Conservation (phyloP, 2,329 filamentous ascomycete genomes). For the Alternaria brassicicola region DNA sequence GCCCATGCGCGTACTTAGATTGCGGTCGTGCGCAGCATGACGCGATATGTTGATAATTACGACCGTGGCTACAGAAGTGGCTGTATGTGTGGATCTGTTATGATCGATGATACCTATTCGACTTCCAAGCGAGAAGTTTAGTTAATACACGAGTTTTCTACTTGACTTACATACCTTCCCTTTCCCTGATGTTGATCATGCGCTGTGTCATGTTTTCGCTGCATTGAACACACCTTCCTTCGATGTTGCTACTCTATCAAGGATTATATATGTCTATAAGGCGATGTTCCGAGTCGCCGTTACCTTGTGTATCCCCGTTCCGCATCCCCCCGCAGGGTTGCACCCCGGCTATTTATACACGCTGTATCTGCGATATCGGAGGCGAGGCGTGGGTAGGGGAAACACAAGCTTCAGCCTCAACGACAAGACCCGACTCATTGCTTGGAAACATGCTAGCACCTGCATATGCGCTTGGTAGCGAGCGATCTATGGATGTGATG, state of each 20-base stretch:
- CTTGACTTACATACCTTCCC: background rate
- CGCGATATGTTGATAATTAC: background rate
- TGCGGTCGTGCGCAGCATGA: background rate
- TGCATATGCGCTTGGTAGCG: background rate
- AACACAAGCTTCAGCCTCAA: background rate
- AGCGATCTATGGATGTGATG: background rate
- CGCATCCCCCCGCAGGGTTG: background rate
- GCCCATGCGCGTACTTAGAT: background rate
- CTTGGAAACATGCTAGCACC: background rate
- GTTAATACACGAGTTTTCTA: background rate
- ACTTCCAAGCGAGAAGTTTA: background rate
- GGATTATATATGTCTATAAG: background rate
- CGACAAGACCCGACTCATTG: background rate
- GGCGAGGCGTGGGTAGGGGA: background rate
- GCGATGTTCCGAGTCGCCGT: background rate
- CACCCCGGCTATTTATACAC: background rate
- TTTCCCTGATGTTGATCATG: background rate
- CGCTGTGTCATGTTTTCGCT: background rate
- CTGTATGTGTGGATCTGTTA: background rate
- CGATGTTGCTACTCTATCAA: background rate
- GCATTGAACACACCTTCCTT: background rate
- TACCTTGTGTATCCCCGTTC: background rate
- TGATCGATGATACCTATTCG: slow-evolving; percentile 6
- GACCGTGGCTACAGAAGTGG: background rate
- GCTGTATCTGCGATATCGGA: background rate